Base-by-base conservation (phyloP, 495 filamentous ascomycete genomes). In the Daldinia childiae region DNA sequence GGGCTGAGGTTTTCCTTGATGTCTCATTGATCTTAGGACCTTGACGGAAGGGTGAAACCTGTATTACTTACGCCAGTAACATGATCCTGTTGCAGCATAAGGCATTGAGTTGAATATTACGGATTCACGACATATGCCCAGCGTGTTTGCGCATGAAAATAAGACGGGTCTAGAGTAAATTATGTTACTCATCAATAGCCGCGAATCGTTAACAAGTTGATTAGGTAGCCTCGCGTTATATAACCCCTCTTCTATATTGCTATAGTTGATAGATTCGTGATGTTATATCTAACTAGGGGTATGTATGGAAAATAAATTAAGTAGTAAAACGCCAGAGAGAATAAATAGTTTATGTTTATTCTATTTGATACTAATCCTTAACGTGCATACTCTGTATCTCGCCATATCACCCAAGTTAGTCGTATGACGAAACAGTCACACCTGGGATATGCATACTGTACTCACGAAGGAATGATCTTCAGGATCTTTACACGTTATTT, bases 31-130 rank as follows among this genome's bases (percentile, higher is more conserved):
- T 15, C 43, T 21, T 48, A 48, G 9, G 17, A 24, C 9, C 43
- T 48, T 21, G 43, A 48, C 43, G 43, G 43, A 48, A 48, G 43
- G 43, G 43, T 48, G 43, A 48, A 48, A 48, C 43, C 43, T 48
- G 43, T 48, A 48, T 48, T 24, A 48, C 43, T 48, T 24, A 48
- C 43, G 19, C 43, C 43, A 48, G 43, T 48, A 48, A 48, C 43
- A 24, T 48, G 19, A 12, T 48, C 43, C 43, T 48, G 17, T 48
- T 19, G 19, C 43, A 48, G 19, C 43, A 4, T 48, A 48, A 48
- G 43, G 43, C 19, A 48, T 48, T 14, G 43, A 21, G 7, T 19
- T 11, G 43, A 24, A 48, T 24, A 48, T 48, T 21, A 24, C 8
- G 43, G 7, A 7, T 19, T 48, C 21, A 24, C 43, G 21, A 12